Conservation (phyloP, 73 alveolate genomes). For the Paraurostyla sp. region DNA sequence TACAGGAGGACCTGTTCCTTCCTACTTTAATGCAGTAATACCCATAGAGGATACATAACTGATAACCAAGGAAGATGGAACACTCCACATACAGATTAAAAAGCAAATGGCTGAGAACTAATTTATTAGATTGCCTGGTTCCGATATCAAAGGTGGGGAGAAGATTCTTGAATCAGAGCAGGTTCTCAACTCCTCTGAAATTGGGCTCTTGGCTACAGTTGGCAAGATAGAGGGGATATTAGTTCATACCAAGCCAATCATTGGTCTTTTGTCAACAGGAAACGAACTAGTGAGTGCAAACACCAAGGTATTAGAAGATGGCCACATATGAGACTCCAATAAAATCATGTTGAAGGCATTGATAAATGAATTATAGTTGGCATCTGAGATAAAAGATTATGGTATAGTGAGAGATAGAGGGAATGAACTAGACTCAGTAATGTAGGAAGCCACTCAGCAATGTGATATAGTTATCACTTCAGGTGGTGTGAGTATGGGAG, state of each 20-base stretch:
- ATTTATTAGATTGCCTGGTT: conserved; percentile 73
- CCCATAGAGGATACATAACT: conserved; percentile 79
- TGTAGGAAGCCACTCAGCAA: conserved; percentile 44
- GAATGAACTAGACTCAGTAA: conserved; percentile 37
- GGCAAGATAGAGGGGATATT: conserved; percentile 49
- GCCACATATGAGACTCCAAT: conserved; percentile 86
- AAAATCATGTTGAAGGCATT: conserved; percentile 74
- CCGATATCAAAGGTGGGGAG: conserved; percentile 68
- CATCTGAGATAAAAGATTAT: background rate
- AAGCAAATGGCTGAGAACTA: conserved; percentile 42
- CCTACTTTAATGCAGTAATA: conserved; percentile 79
- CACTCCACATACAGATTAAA: background rate
- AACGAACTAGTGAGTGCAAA: conserved; percentile 76
- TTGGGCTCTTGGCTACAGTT: conserved; percentile 76
- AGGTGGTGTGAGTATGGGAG: conserved; percentile 92
- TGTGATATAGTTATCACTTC: conserved; percentile 79
- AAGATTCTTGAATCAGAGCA: conserved; percentile 36
- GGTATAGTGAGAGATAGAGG: conserved; percentile 68
- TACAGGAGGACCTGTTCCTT: conserved; percentile 87
- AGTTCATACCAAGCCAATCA: conserved; percentile 62
- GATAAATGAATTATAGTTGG: conserved; percentile 38
- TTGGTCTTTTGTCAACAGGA: conserved; percentile 86
- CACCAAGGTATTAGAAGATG: conserved; percentile 56
- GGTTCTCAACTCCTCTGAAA: conserved; percentile 63
- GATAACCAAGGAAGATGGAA: background rate